Evolutionary conservation across 1,139 yeast species (phyloP), one percentile per base, ranked within the genome.

Genomic region (Hansenula sp.): DNA sequence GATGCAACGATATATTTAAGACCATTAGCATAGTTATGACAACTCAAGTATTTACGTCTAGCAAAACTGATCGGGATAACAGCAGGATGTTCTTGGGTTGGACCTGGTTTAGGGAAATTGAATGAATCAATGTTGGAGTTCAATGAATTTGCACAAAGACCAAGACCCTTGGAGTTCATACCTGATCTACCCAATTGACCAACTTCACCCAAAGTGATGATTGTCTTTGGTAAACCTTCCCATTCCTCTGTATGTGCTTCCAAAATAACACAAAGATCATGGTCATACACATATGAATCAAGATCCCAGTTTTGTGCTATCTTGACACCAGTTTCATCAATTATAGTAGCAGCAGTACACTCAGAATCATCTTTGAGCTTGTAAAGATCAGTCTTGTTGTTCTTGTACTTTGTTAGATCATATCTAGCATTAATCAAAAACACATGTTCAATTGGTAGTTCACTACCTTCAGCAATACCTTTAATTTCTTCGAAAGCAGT

Each of bases 101-200:
- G 43, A 16, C 40, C 41, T 6, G 41, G 34, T 20, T 32, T 37
- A 9, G 47, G 43, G 35, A 44, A 44, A 29, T 38, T 34, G 36
- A 44, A 44, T n/a, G 39, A 33, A 19, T 44, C 47, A 27, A 40
- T 35, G 40, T 36, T 44, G 21, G 45, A 38, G 27, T 44, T 42
- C 29, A 44, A 29, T 2, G 47, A 42, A n/a, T 41, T 38, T 6
- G 47, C 47, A 42, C 47, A 44, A 6, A 44, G 39, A 17, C 45
- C 47, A 6, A 44, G 22, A 14, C 47, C 47, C 28, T 35, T 44
- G 1, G 47, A 44, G 33, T 44, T 44, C 47, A 44, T 44, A 25
- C 47, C 47, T 4, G 47, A 44, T 44, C 47, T 44, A 18, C 45
- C 45, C 24, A 44, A 32, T 32, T 44, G 47, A 12, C 47, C 47